These are phyloP conservation scores for Aspergillus latus DNA, from an alignment of 2,329 filamentous ascomycete species.

Conservation along the genomic window DNA sequence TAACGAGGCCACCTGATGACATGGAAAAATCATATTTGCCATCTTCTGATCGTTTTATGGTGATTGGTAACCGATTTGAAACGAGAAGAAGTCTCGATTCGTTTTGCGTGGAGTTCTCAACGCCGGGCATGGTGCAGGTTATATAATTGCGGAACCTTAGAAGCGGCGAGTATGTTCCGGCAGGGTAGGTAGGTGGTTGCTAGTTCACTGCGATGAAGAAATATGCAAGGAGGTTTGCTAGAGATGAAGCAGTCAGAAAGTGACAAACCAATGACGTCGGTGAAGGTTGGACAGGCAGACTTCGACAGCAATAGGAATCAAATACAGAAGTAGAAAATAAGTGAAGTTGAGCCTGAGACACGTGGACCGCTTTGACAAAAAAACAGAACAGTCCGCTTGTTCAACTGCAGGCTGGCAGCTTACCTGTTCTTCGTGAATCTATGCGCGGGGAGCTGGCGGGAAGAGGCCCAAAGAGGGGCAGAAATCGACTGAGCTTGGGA, in stretches of 20 bases:
- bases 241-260: background rate
- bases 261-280: background rate
- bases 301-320: background rate
- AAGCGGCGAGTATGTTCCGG: background rate
- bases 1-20: slow-evolving; percentile 95
- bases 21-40: slow-evolving; percentile 91
- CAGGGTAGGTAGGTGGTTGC: background rate
- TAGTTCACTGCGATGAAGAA: background rate
- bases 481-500: slow-evolving; percentile 16
- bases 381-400: background rate
- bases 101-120: slow-evolving; percentile 33
- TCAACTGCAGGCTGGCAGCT: background rate
- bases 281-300: background rate
- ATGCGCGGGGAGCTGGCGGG: slow-evolving; percentile 5
- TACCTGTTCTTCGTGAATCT: slow-evolving; percentile 5
- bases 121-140: slow-evolving; percentile 32
- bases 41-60: slow-evolving; percentile 90
- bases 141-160: slow-evolving; percentile 1
- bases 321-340: background rate
- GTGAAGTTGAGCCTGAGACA: background rate
- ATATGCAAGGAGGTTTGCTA: background rate
- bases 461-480: slow-evolving; percentile 11
- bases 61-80: slow-evolving; percentile 93
- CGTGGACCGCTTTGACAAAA: background rate
- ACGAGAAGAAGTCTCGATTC: slow-evolving; percentile 70